These are phyloP conservation scores for Simmondsia chinensis DNA, from an alignment of 148 eudicot species.

Conservation along the genomic window DNA sequence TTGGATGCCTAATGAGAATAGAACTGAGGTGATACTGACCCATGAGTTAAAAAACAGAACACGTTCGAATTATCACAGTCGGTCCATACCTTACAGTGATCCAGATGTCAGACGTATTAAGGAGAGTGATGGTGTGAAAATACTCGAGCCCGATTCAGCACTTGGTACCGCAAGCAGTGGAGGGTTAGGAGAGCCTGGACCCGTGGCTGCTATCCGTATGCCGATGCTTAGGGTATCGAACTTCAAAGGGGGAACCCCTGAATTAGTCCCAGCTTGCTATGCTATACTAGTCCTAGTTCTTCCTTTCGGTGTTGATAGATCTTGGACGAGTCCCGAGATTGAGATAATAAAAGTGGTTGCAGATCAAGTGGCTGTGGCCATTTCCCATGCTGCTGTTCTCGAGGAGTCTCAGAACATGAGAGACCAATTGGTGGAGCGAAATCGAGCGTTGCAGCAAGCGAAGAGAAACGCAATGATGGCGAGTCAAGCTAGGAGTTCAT, in stretches of 20 bases:
- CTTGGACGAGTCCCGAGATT: slow-evolving; percentile 54
- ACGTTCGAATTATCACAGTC: slow-evolving; percentile 6
- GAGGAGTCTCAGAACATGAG: slow-evolving; percentile 79
- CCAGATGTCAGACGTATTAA: slow-evolving; percentile 50
- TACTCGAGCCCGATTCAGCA: slow-evolving; percentile 45
- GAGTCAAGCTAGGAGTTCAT: slow-evolving; percentile 59
- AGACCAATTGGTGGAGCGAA: slow-evolving; percentile 56
- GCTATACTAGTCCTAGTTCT: slow-evolving; percentile 72
- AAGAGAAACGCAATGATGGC: slow-evolving; percentile 70
- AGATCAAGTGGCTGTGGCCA: slow-evolving; percentile 93
- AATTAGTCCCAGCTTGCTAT: slow-evolving; percentile 58
- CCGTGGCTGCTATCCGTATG: slow-evolving; percentile 79
- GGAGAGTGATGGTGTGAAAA: slow-evolving; percentile 40
- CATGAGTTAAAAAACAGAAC: slow-evolving; percentile 42
- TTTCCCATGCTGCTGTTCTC: slow-evolving; percentile 79
- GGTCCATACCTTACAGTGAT: slow-evolving; percentile 42
- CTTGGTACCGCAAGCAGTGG: slow-evolving; percentile 53
- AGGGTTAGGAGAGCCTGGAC: slow-evolving; percentile 38
- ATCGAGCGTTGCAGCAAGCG: slow-evolving; percentile 67
- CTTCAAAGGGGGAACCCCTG: slow-evolving; percentile 86
- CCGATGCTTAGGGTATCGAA: slow-evolving; percentile 72
- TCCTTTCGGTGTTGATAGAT: slow-evolving; percentile 36
- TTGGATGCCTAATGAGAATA: slow-evolving; percentile 87
- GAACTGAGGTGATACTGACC: slow-evolving; percentile 55
- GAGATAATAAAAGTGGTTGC: slow-evolving; percentile 78